Percentiles rank a stretch among this genome's conserved stretches.
These are phyloP conservation scores for Erigeron canadensis DNA, from an alignment of 129 eudicot genomes.

Conservation along the genomic window DNA sequence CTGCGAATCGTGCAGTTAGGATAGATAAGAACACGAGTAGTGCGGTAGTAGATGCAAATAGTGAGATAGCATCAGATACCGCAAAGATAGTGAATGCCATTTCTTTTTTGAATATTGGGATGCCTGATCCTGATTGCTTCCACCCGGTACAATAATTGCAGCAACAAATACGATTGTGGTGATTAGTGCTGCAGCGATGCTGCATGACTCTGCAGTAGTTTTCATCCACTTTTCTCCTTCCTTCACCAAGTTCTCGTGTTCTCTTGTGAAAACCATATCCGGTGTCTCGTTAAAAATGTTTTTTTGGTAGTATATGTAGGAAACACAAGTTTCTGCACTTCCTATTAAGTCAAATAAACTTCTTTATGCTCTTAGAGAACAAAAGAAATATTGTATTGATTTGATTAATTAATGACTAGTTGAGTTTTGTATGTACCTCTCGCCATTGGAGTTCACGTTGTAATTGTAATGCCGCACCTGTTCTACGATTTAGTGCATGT, in stretches of 20 bases:
- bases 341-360: background rate
- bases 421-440: too few relatives aligned
- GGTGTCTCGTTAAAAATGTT: background rate
- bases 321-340: background rate
- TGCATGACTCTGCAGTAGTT: constrained; percentile 3
- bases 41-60: constrained; percentile 26
- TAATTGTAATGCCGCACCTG: too few relatives aligned
- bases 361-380: background rate
- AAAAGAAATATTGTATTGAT: background rate
- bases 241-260: background rate
- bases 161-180: background rate
- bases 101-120: constrained; percentile 4
- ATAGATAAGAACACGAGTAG: constrained; percentile 30
- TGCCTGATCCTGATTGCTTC: constrained; percentile 20
- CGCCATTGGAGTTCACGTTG: too few relatives aligned
- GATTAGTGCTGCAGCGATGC: background rate
- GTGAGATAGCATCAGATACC: constrained; percentile 32
- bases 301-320: background rate
- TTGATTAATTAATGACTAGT: background rate
- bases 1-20: constrained; percentile 27
- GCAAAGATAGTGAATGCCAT: constrained; percentile 28
- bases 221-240: constrained; percentile 10
- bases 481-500: too few relatives aligned
- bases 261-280: background rate
- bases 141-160: constrained; percentile 20